Conservation (phyloP, 2,329 filamentous ascomycete genomes). For the Arthroderma sp. region DNA sequence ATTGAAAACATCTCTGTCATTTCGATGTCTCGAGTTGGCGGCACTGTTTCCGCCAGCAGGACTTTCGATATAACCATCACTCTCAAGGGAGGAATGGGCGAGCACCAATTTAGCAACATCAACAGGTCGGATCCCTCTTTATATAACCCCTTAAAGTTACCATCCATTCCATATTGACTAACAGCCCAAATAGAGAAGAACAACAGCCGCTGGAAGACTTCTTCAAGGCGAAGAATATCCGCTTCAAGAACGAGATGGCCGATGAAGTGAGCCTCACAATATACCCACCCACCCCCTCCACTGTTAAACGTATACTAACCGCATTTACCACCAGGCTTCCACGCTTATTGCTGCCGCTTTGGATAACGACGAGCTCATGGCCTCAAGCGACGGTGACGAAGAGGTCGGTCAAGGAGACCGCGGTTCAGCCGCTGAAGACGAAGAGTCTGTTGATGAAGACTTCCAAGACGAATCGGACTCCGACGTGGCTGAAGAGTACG, state of each 20-base stretch:
- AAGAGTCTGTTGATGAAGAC: constrained; percentile 90
- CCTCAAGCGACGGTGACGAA: constrained; percentile 64
- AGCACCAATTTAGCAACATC: constrained; percentile 97
- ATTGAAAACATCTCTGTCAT: constrained; percentile 87
- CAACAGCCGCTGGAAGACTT: constrained; percentile 93
- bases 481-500: constrained; percentile 92
- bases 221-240: constrained; percentile 88
- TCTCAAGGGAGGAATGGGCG: constrained; percentile 72
- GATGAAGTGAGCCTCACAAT: constrained; percentile 59
- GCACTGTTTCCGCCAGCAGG: constrained; percentile 80
- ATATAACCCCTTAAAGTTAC: neutral
- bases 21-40: constrained; percentile 90
- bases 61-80: constrained; percentile 95
- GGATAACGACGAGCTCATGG: constrained; percentile 68
- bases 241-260: constrained; percentile 97
- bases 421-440: constrained; percentile 88
- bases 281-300: neutral
- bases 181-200: constrained; percentile 50
- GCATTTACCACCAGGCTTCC: constrained; percentile 29
- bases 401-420: constrained; percentile 58
- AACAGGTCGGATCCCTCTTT: constrained; percentile 47
- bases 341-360: constrained; percentile 64
- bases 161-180: neutral
- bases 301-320: constrained; percentile 15
- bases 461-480: constrained; percentile 86